phyloP scores from a whole-genome alignment of 192 early-diverging fungal species.

The Entomortierella lignicola region DNA sequence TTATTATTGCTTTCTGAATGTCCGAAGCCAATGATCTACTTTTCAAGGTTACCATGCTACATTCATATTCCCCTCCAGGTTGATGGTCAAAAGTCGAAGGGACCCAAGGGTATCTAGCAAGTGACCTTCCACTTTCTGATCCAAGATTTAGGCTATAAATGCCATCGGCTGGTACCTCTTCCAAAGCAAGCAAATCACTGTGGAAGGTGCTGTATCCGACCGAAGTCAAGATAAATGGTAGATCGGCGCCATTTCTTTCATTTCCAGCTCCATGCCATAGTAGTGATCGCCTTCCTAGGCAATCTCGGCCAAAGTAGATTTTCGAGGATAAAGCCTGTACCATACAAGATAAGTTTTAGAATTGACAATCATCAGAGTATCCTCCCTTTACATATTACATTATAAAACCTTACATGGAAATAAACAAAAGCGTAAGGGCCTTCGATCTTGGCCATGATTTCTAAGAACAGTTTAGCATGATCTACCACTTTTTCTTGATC shows the following conservation, averaged over 20 bases:
- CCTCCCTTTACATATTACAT: too few species aligned
- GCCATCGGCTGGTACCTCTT: constrained; percentile 82
- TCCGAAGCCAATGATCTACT: not conserved
- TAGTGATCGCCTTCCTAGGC: constrained; percentile 85
- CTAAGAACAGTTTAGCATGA: constrained; percentile 37
- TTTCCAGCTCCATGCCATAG: constrained; percentile 60
- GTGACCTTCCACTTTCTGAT: not conserved
- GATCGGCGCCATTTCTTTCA: not conserved
- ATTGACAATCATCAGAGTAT: too few species aligned
- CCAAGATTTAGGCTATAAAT: constrained; percentile 76
- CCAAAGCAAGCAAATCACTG: constrained; percentile 14
- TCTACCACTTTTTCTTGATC: not conserved
- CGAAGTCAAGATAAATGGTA: constrained; percentile 62
- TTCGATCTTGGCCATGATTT: constrained; percentile 63
- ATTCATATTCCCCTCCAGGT: not conserved
- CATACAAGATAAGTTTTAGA: not conserved
- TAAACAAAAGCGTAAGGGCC: constrained; percentile 90
- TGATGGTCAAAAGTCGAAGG: not conserved
- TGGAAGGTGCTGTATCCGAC: constrained; percentile 56
- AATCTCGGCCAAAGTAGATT: constrained; percentile 90
- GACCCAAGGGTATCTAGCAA: constrained; percentile 44
- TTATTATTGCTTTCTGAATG: not conserved
- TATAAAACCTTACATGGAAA: constrained; percentile 65
- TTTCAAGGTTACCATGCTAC: constrained; percentile 6
- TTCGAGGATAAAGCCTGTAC: constrained; percentile 37